Base-by-base conservation (phyloP, 306 rosid species). In the Rosa chinensis region DNA sequence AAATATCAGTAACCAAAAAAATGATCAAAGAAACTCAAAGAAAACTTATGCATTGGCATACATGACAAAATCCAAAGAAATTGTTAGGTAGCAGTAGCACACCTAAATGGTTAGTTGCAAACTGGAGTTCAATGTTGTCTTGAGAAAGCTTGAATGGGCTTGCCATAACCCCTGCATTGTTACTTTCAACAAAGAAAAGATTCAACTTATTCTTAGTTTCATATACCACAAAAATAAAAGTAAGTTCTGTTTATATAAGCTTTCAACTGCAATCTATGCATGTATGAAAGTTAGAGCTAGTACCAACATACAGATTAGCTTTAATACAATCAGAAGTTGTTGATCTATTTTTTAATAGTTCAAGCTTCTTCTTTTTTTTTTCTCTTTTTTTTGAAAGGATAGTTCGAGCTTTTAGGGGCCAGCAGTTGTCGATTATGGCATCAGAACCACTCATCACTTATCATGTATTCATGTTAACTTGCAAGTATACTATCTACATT, bases 41-140 rank as follows among this genome's bases (percentile, higher is more conserved):
- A 11, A 28, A 32, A 9, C 9, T 5, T 20, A 32, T 20, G 10
- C 4, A 23, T 35, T 17, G 35, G 32, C 77, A 1, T 25, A 66
- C 14, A 72, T 28, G 68, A 12, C 9, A 63, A 18, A 11, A 44
- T 61, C 20, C 55, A 53, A 16, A 21, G 5, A 5, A 42, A 7
- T 23, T 56, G 48, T 11, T 28, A 49, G 1, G 75, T 52, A 21
- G 18, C 88, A 18, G 74, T 61, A 20, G 32, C 87, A 18, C 78
- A 89, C 97, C 97, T 52, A 94, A 25, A 84, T 92, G 89, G 81
- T 92, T 94, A 48, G 94, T 90, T 17, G 96, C 97, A 85, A 94
- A 94, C 74, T 88, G 97, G 37, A 92, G 85, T 79, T 94, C 98
- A 74, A 92, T 89, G 74, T 81, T 80, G 83, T 94, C 94, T 76